Evolutionary conservation across 495 filamentous ascomycete species (phyloP), one percentile per base, ranked within the genome.

Genomic region (Lichina pygmaea): DNA sequence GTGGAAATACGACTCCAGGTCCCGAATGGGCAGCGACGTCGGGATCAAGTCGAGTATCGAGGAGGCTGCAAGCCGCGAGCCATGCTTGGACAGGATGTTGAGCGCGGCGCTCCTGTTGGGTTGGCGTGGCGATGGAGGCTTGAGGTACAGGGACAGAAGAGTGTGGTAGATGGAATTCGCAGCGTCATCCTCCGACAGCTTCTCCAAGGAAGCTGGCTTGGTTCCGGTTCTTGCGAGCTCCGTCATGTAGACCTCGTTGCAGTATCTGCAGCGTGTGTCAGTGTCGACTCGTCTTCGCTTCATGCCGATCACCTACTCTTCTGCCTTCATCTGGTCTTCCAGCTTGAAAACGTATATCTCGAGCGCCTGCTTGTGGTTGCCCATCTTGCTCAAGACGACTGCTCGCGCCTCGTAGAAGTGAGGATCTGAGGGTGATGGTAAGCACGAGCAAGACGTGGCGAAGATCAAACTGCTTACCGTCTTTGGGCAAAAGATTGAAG

Each of bases 261-360:
- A 93, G 58, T 94, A 93, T 54, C 82, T 92, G 50, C 6, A 6
- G 11, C 24, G 24, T 0, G 38, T 31, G 17, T 17, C 30, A 42
- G 49, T 51, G 48, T 44, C 41, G 13, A 44, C 44, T 16, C n/a
- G 11, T 2, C 12, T 15, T 11, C 11, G 36, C 36, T 15, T 15
- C 36, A 15, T 11, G 36, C 10, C 36, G 36, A 11, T 39, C 11
- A 62, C 72, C 36, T 66, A 91, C 79, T 91, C 82, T 70, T 99
- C 89, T 42, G 89, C 91, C 56, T 93, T 95, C 4, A 62, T 65
- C 48, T 81, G 81, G 55, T 89, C 78, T 47, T 79, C 60, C 47
- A 99, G 66, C 53, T 86, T 86, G 62, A 93, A 99, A 10, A 95
- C 86, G 55, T 93, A 99, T 24, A 95, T 92, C 57, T 86, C 78